Evolutionary conservation across 768 basidiomycete species (phyloP).

Genomic region (Cubamyces lactineus): DNA sequence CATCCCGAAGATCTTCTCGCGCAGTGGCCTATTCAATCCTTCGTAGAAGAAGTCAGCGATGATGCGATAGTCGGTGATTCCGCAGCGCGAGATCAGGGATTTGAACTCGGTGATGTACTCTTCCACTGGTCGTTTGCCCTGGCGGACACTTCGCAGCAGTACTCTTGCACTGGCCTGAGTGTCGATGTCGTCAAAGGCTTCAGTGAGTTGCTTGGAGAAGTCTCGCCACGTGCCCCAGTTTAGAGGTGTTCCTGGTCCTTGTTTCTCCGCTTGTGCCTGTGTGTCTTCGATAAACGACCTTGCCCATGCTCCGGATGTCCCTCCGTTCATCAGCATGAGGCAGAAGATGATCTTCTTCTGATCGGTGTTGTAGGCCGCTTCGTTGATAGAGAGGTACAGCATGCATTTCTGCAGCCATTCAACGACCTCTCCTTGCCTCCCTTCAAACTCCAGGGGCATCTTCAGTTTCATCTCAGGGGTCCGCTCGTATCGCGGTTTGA

Average conservation of each 20-base stretch:
- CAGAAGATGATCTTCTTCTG: too few relatives aligned
- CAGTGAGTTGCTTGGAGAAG: neutral
- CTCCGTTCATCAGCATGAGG: too few relatives aligned
- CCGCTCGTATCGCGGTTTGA: too few relatives aligned
- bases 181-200: neutral
- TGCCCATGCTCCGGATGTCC: too few relatives aligned
- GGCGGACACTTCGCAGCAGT: neutral
- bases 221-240: too few relatives aligned
- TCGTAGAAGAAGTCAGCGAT: neutral
- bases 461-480: too few relatives aligned
- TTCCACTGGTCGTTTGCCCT: neutral
- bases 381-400: neutral
- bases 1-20: too few relatives aligned
- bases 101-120: neutral
- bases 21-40: neutral
- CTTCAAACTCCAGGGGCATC: too few relatives aligned
- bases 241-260: neutral
- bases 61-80: neutral
- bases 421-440: neutral
- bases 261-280: neutral
- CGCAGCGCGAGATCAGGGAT: neutral
- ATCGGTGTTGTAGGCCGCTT: too few relatives aligned
- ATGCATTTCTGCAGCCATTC: neutral
- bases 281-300: neutral
- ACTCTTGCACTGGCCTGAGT: neutral